A percentile compares a stretch with the other conserved stretches of the same genome.
Evolutionary conservation across 129 eudicot species (phyloP).

Genomic region (Flaveria linearis): DNA sequence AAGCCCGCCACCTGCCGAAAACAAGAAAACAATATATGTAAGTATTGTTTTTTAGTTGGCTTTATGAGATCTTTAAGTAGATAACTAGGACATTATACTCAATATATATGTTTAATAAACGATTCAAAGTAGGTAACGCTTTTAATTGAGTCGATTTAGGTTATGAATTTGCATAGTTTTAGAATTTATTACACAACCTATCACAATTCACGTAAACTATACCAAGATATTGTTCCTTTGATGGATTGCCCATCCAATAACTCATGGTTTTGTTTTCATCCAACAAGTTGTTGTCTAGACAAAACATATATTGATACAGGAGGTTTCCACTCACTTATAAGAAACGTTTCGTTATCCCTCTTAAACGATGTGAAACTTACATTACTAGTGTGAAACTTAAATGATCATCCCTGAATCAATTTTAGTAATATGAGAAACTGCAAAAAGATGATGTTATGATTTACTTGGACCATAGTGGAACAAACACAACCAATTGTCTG

Average conservation of each 20-base stretch:
- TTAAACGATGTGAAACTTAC: too few species aligned
- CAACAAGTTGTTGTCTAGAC: too few species aligned
- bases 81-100: background rate
- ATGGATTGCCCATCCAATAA: too few species aligned
- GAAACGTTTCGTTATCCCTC: too few species aligned
- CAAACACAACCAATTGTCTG: too few species aligned
- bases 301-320: too few species aligned
- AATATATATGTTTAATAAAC: background rate
- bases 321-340: too few species aligned
- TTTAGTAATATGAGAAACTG: background rate
- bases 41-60: background rate
- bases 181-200: background rate
- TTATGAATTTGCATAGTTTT: background rate
- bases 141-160: too few species aligned
- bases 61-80: slow-evolving; percentile 2
- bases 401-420: background rate
- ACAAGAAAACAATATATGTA: background rate
- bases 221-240: too few species aligned
- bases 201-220: too few species aligned
- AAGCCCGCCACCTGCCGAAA: slow-evolving; percentile 57
- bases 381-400: background rate
- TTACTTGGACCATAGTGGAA: too few species aligned
- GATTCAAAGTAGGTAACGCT: background rate
- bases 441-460: background rate
- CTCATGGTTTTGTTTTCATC: too few species aligned